phyloP scores from a whole-genome alignment of 768 basidiomycete genomes.

The Suillus placidus region DNA sequence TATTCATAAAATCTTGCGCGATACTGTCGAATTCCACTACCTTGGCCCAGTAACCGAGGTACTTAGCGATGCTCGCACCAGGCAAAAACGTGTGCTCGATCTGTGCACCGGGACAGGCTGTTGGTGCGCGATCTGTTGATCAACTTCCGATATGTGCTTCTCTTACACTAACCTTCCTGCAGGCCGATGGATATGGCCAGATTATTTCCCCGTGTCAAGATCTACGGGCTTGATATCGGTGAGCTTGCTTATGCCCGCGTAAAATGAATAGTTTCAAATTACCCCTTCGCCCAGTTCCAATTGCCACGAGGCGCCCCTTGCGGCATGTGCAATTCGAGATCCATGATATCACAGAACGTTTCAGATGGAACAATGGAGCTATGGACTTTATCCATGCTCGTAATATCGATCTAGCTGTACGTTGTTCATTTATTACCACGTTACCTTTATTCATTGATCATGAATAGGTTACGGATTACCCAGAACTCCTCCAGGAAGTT shows the following conservation, averaged over 20 bases:
- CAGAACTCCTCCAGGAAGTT: constrained; percentile 54
- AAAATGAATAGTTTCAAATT: constrained; percentile 16
- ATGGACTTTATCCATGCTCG: constrained; percentile 74
- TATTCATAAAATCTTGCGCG: constrained; percentile 51
- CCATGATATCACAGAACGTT: constrained; percentile 56
- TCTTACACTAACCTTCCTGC: constrained; percentile 19
- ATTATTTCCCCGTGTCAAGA: constrained; percentile 63
- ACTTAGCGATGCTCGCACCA: constrained; percentile 43
- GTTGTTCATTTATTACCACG: constrained; percentile 28
- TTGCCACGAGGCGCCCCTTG: constrained; percentile 63
- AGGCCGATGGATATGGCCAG: constrained; percentile 79
- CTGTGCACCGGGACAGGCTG: constrained; percentile 75
- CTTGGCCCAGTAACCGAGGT: constrained; percentile 61
- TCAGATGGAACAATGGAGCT: constrained; percentile 53
- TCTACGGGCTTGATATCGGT: constrained; percentile 81
- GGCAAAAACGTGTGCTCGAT: constrained; percentile 62
- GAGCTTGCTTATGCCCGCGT: constrained; percentile 28
- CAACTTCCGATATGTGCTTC: constrained; percentile 22
- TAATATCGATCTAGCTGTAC: constrained; percentile 58
- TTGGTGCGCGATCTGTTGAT: constrained; percentile 53
- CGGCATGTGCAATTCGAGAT: constrained; percentile 69
- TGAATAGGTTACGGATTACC: constrained; percentile 57
- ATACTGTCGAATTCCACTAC: constrained; percentile 57
- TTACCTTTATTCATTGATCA: constrained; percentile 19
- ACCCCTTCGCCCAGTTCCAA: constrained; percentile 56